These are phyloP conservation scores for Leucosporidium yakuticum DNA, from an alignment of 768 basidiomycete species.

Conservation along the genomic window DNA sequence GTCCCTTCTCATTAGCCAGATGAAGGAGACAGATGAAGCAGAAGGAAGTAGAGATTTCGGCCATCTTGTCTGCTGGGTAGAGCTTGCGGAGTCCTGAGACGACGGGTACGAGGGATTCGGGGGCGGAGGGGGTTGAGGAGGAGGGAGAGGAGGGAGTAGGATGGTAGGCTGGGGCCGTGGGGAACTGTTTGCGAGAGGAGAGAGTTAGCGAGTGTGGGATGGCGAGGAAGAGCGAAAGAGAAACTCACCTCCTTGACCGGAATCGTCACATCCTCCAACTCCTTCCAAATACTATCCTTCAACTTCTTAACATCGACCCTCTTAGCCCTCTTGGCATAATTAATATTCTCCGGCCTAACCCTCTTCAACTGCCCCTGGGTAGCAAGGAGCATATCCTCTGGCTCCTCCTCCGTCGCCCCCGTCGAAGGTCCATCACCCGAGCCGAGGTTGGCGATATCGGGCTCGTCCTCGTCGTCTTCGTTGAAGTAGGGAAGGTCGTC, in stretches of 20 bases:
- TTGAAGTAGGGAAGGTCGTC: slow-evolving; percentile 59
- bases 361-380: slow-evolving; percentile 66
- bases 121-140: neutral
- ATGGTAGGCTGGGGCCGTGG: too few relatives aligned
- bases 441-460: slow-evolving; percentile 7
- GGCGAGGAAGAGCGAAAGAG: too few relatives aligned
- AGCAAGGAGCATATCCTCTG: slow-evolving; percentile 68
- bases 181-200: too few relatives aligned
- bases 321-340: slow-evolving; percentile 92
- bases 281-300: slow-evolving; percentile 97
- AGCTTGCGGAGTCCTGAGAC: slow-evolving; percentile 71
- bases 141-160: too few relatives aligned
- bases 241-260: slow-evolving; percentile 24
- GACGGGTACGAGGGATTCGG: slow-evolving; percentile 47
- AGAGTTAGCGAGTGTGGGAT: too few relatives aligned
- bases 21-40: slow-evolving; percentile 98
- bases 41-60: slow-evolving; percentile 97
- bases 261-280: slow-evolving; percentile 55
- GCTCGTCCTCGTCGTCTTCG: slow-evolving; percentile 43
- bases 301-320: slow-evolving; percentile 91
- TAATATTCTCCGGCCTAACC: slow-evolving; percentile 77
- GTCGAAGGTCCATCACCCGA: slow-evolving; percentile 20
- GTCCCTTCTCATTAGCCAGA: slow-evolving; percentile 90
- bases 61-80: slow-evolving; percentile 90
- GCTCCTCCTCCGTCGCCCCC: slow-evolving; percentile 51